These are phyloP conservation scores for Solidago caesia DNA, from an alignment of 129 eudicot species.

Conservation along the genomic window DNA sequence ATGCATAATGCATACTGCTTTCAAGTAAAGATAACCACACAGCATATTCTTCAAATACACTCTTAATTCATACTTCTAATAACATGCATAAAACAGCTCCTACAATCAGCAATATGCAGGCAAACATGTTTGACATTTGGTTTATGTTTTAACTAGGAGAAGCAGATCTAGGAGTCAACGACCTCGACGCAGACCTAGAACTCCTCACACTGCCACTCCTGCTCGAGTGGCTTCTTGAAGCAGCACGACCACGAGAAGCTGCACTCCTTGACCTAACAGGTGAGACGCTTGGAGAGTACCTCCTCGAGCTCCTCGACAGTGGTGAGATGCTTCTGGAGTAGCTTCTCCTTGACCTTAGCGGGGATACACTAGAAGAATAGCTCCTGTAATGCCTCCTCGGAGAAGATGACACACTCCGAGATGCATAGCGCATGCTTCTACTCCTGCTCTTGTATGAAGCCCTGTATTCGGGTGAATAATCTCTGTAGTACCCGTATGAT, in stretches of 20 bases:
- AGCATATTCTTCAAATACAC: background rate
- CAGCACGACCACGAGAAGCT: conserved; percentile 6
- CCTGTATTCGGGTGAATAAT: conserved; percentile 23
- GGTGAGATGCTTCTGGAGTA: conserved; percentile 40
- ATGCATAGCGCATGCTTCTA: conserved; percentile 45
- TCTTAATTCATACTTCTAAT: background rate
- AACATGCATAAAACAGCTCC: background rate
- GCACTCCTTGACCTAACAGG: conserved; percentile 35
- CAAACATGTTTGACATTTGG: background rate
- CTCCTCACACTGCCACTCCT: conserved; percentile 41
- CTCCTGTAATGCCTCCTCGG: conserved; percentile 56
- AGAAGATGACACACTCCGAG: conserved; percentile 59
- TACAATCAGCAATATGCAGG: background rate
- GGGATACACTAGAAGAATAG: conserved; percentile 40
- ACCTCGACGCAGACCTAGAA: conserved; percentile 44
- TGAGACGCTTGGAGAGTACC: conserved; percentile 36
- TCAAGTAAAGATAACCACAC: conserved; percentile 7
- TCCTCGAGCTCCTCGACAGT: conserved; percentile 8
- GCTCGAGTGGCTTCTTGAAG: conserved; percentile 21
- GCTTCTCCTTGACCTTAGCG: conserved; percentile 37
- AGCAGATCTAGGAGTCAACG: conserved; percentile 27
- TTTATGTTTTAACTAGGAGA: conserved; percentile 28
- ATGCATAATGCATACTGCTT: background rate
- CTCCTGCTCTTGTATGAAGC: conserved; percentile 18
- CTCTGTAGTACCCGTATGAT: conserved; percentile 14